Evolutionary conservation across 2,329 filamentous ascomycete species (phyloP), one percentile per base, ranked within the genome.

Genomic region (Teratosphaeria viscida): DNA sequence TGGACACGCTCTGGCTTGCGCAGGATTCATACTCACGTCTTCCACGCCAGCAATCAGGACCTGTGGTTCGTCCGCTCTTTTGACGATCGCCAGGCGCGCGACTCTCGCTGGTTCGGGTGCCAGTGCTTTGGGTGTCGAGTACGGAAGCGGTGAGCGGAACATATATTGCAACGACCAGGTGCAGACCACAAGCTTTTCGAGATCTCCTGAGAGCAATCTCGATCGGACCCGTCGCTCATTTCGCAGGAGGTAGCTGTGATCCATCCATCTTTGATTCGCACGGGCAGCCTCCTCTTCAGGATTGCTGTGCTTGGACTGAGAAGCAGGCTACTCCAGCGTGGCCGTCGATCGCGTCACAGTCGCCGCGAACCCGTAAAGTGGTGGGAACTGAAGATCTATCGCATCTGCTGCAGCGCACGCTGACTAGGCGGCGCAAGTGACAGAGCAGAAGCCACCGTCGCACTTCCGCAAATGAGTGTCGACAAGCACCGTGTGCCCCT

Each of bases 401-500:
- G 5, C 16, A 49, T 8, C 16, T 49, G 43, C 43, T 23, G 6
- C 6, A 5, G 43, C n/a, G 8, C n/a, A 10, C 16, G 43, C 43
- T 49, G 16, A 23, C 19, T n/a, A 11, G n/a, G 16, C 10, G 7
- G 43, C 8, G 43, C 8, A 49, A 49, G 43, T 19, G 19, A 23
- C 16, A 56, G 35, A 56, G 35, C 27, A 43, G 35, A n/a, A 11
- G 26, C 5, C 10, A 35, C 16, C 53, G 11, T 14, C 19, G 19
- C 8, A 49, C 6, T 10, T 49, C 11, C 23, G 43, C 61, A 56
- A 57, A 64, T 64, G 62, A 57, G 59, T 55, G 43, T 52, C 57
- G 59, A 35, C 5, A 63, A 57, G 56, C 23, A 56, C 7, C 73
- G 75, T 69, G 74, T 76, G 70, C 76, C 76, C 66, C 69, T 78